A percentile compares a stretch with the other conserved stretches of the same genome.
phyloP scores from a whole-genome alignment of 1,284 basidiomycete genomes.

The Irpex sp. region DNA sequence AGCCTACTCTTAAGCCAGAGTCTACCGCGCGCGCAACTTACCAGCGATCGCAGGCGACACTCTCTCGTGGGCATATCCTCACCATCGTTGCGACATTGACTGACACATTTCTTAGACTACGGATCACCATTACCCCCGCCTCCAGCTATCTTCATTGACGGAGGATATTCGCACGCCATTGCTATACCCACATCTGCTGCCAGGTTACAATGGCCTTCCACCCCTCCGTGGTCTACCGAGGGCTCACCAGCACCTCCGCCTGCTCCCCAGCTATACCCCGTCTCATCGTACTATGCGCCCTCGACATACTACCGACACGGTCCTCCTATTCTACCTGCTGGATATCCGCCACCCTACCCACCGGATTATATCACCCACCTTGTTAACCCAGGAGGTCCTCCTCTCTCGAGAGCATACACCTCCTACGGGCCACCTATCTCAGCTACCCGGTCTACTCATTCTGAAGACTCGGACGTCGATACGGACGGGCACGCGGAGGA shows the following conservation, averaged over 20 bases:
- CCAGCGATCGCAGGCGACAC: conserved; percentile 3
- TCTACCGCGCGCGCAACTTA: conserved; percentile 2
- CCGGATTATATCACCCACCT: conserved; percentile 14
- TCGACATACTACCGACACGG: conserved; percentile 47
- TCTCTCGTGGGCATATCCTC: not conserved
- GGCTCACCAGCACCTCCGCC: conserved; percentile 24
- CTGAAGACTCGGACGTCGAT: not conserved
- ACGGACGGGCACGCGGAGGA: not conserved
- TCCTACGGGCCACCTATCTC: not conserved
- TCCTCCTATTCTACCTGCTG: conserved; percentile 21
- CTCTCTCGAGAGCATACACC: not conserved
- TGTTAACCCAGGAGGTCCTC: not conserved
- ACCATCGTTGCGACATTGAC: conserved; percentile 8
- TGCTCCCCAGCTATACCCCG: conserved; percentile 26
- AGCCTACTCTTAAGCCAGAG: not conserved
- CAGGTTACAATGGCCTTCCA: conserved; percentile 36
- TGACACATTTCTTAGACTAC: conserved; percentile 11
- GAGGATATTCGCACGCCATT: conserved; percentile 34
- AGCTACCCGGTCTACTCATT: not conserved
- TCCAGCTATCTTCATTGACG: conserved; percentile 26
- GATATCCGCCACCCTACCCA: conserved; percentile 8
- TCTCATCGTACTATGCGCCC: conserved; percentile 40
- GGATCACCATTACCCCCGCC: conserved; percentile 20
- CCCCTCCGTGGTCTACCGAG: conserved; percentile 34
- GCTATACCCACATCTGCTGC: conserved; percentile 51